These are phyloP conservation scores for Strobilomyces echinocephalus DNA, from an alignment of 768 basidiomycete genomes.

Conservation along the genomic window DNA sequence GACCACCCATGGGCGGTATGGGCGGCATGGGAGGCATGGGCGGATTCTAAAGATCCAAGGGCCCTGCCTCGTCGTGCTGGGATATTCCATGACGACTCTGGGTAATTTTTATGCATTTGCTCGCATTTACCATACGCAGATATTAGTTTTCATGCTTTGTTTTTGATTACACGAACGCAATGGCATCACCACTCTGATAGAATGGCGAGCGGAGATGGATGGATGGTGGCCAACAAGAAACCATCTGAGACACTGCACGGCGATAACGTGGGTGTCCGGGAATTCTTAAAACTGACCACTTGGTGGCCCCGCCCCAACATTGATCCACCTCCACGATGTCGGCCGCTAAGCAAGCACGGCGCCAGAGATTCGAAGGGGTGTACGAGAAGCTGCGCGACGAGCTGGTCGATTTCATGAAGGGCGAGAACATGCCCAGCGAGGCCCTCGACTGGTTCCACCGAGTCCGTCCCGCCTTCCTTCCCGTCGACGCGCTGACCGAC, in stretches of 20 bases:
- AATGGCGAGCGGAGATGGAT: not conserved
- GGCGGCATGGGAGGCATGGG: constrained; percentile 57
- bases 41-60: constrained; percentile 41
- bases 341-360: constrained; percentile 40
- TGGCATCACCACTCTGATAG: constrained; percentile 22
- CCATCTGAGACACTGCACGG: constrained; percentile 1
- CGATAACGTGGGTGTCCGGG: not conserved
- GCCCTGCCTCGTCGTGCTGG: not conserved
- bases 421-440: constrained; percentile 76
- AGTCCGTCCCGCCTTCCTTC: constrained; percentile 40
- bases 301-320: not conserved
- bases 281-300: not conserved
- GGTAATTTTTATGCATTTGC: not conserved
- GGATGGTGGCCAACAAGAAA: not conserved
- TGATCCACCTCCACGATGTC: constrained; percentile 9
- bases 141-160: constrained; percentile 8
- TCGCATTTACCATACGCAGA: constrained; percentile 13
- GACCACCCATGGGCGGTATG: constrained; percentile 42
- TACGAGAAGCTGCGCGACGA: constrained; percentile 74
- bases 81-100: not conserved
- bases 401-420: constrained; percentile 61
- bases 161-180: constrained; percentile 6
- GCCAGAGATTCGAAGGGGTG: constrained; percentile 65
- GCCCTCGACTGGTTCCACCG: constrained; percentile 71
- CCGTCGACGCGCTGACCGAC: too few species aligned